Evolutionary conservation across 1,284 basidiomycete genomes (phyloP).

Genomic region (Apiotrichum akiyoshidainum): DNA sequence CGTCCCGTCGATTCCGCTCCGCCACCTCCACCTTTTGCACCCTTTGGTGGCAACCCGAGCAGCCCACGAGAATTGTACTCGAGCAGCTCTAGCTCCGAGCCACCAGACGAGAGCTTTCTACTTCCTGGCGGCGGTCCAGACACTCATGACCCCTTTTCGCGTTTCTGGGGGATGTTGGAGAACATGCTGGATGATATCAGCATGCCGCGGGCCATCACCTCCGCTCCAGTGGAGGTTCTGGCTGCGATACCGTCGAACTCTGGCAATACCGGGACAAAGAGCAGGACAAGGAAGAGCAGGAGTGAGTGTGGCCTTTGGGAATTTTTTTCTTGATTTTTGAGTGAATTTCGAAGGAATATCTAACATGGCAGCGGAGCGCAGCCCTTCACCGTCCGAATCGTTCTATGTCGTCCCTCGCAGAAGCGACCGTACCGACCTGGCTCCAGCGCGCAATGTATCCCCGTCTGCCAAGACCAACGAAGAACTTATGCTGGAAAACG

Average conservation of each 20-base stretch:
- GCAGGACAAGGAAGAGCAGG: neutral
- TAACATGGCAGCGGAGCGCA: neutral
- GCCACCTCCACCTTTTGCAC: constrained; percentile 5
- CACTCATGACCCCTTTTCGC: constrained; percentile 45
- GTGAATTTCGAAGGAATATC: neutral
- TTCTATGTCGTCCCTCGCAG: constrained; percentile 35
- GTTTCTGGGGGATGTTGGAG: constrained; percentile 52
- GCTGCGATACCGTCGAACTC: neutral
- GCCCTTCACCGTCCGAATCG: constrained; percentile 33
- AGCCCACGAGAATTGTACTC: constrained; percentile 27
- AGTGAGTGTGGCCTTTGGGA: neutral
- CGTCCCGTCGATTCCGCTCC: constrained; percentile 23
- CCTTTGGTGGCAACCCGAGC: constrained; percentile 5
- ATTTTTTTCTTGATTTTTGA: too few species aligned
- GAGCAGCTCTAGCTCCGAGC: constrained; percentile 36
- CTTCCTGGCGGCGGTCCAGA: constrained; percentile 39
- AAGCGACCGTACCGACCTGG: neutral
- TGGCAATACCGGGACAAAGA: neutral
- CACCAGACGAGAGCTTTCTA: constrained; percentile 35
- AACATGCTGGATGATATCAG: constrained; percentile 48
- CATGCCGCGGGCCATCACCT: constrained; percentile 40
- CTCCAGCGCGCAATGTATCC: neutral
- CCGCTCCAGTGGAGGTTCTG: constrained; percentile 4
- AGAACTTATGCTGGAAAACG: constrained; percentile 49
- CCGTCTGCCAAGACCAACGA: constrained; percentile 45